phyloP scores from a whole-genome alignment of 1,139 yeast species.

The Debaryomycetaceae sp. region DNA sequence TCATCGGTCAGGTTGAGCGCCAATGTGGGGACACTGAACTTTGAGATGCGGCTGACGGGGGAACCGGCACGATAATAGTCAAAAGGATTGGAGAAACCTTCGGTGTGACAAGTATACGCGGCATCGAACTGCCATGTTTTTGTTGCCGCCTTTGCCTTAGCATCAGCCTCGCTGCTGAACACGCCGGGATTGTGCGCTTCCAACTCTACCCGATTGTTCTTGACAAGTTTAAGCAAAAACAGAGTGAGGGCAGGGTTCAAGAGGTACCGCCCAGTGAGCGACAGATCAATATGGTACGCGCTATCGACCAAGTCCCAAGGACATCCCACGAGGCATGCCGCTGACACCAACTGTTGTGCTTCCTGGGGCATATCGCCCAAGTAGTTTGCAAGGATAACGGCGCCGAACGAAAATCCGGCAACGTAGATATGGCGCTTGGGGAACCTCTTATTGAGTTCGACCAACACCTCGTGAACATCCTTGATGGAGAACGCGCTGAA shows the following conservation, averaged over 20 bases:
- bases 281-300: slow-evolving; percentile 35
- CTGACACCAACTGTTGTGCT: slow-evolving; percentile 37
- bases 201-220: slow-evolving; percentile 50
- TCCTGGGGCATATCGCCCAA: slow-evolving; percentile 34
- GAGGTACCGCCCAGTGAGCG: slow-evolving; percentile 50
- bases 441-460: slow-evolving; percentile 40
- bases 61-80: slow-evolving; percentile 69
- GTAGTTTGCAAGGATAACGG: slow-evolving; percentile 43
- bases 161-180: slow-evolving; percentile 21
- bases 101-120: slow-evolving; percentile 55
- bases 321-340: slow-evolving; percentile 46
- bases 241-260: slow-evolving; percentile 59
- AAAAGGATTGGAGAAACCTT: slow-evolving; percentile 56
- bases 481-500: slow-evolving; percentile 68
- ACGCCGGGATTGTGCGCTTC: slow-evolving; percentile 21
- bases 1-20: slow-evolving; percentile 70
- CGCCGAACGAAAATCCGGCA: slow-evolving; percentile 78
- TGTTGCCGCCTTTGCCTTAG: slow-evolving; percentile 20
- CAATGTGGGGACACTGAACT: slow-evolving; percentile 57
- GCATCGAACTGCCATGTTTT: slow-evolving; percentile 56
- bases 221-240: slow-evolving; percentile 52
- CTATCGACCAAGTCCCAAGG: slow-evolving; percentile 22
- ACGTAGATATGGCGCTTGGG: slow-evolving; percentile 70
- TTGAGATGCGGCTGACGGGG: slow-evolving; percentile 44
- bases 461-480: slow-evolving; percentile 55